Percentiles rank a stretch among this genome's conserved stretches.
phyloP scores from a whole-genome alignment of 352 stramenopile species.

The Phytopythium mirpurense region DNA sequence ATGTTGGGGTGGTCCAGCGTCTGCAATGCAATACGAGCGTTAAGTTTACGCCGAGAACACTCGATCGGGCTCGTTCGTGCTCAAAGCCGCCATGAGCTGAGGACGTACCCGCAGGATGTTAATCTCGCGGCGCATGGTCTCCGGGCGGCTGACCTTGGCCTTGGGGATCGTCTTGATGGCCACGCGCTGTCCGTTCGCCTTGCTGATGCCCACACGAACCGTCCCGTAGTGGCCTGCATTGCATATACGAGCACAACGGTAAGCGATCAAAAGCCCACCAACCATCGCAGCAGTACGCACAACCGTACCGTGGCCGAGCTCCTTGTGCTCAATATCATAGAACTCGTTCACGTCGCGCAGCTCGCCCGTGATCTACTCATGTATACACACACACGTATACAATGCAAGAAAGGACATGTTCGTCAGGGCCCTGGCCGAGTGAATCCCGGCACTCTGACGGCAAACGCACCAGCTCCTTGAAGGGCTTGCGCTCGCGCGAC shows the following conservation, averaged over 20 bases:
- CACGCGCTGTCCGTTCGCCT: slow-evolving; percentile 90
- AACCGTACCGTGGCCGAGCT: slow-evolving; percentile 59
- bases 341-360: slow-evolving; percentile 80
- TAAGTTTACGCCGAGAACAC: too few species aligned
- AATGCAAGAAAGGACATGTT: background rate
- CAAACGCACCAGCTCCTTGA: slow-evolving; percentile 63
- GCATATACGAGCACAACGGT: too few species aligned
- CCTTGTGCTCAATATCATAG: slow-evolving; percentile 88
- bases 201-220: slow-evolving; percentile 94
- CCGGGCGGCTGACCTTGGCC: slow-evolving; percentile 89
- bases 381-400: background rate
- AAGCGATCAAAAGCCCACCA: background rate
- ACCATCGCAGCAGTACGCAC: background rate
- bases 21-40: too few species aligned
- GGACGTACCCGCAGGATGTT: slow-evolving; percentile 78
- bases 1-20: slow-evolving; percentile 96
- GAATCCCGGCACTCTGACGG: slow-evolving; percentile 4
- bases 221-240: slow-evolving; percentile 94
- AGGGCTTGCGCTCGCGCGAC: slow-evolving; percentile 48
- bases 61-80: too few species aligned
- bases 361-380: slow-evolving; percentile 76
- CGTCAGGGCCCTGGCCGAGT: background rate
- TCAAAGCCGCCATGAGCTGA: too few species aligned
- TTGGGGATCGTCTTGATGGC: slow-evolving; percentile 99
- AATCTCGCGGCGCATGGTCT: slow-evolving; percentile 94